phyloP scores from a whole-genome alignment of 2,329 filamentous ascomycete species.

The Trichoderma brevicompactum region DNA sequence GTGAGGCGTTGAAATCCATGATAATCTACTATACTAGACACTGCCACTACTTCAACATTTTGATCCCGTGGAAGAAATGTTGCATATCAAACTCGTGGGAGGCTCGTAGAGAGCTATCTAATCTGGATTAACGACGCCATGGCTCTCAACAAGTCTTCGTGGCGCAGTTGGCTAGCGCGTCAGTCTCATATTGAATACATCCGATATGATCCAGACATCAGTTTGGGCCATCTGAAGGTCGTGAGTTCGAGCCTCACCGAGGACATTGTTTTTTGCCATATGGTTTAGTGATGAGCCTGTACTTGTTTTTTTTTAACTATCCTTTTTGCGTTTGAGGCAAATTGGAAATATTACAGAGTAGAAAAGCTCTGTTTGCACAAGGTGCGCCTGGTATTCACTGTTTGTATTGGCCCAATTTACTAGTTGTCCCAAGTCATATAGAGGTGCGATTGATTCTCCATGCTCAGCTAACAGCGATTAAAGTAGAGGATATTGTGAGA shows the following conservation, averaged over 20 bases:
- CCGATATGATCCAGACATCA: conserved; percentile 37
- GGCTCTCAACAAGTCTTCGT: conserved; percentile 25
- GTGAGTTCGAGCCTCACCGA: conserved; percentile 56
- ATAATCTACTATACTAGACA: too few species aligned
- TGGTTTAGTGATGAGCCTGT: background rate
- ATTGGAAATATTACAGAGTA: background rate
- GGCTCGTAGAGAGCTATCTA: background rate
- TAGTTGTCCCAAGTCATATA: too few species aligned
- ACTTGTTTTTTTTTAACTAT: too few species aligned
- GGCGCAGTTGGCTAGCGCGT: conserved; percentile 29
- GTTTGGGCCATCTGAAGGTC: conserved; percentile 48
- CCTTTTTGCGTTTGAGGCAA: background rate
- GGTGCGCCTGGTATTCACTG: too few species aligned
- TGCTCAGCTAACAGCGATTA: too few species aligned
- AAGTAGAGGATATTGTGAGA: background rate
- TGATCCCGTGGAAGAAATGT: too few species aligned
- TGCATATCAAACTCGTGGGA: too few species aligned
- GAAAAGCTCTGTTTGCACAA: too few species aligned
- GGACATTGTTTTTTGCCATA: conserved; percentile 40
- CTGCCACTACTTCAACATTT: too few species aligned
- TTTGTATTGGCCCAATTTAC: too few species aligned
- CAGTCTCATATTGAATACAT: conserved; percentile 27
- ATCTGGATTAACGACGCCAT: background rate
- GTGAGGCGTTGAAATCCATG: too few species aligned
- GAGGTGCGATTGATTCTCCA: too few species aligned